These are phyloP conservation scores for Lolium multiflorum DNA, from an alignment of 176 grass and related monocot genomes.

Conservation along the genomic window DNA sequence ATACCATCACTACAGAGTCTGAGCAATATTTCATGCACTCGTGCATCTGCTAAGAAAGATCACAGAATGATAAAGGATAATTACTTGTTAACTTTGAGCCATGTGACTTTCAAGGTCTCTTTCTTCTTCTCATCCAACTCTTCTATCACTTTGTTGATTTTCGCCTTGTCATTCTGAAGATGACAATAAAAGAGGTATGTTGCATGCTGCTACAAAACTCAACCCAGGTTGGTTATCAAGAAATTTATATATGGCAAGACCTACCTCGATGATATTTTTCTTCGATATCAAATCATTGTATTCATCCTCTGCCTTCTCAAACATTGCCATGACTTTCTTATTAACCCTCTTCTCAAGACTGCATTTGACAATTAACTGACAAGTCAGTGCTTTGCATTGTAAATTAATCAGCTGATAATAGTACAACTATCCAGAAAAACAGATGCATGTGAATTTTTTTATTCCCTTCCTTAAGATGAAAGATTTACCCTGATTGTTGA, in stretches of 20 bases:
- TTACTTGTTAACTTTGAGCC: slow-evolving; percentile 99
- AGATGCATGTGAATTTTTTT: neutral
- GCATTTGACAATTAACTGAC: slow-evolving; percentile 45
- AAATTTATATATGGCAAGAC: slow-evolving; percentile 24
- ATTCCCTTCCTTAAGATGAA: slow-evolving; percentile 7
- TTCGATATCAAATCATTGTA: slow-evolving; percentile 93
- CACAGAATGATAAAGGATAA: slow-evolving; percentile 38
- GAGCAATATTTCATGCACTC: slow-evolving; percentile 25
- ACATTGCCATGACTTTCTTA: slow-evolving; percentile 99
- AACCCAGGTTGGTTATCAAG: slow-evolving; percentile 26
- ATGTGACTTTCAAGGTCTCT: slow-evolving; percentile 92
- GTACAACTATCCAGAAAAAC: slow-evolving; percentile 35
- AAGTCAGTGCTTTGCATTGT: slow-evolving; percentile 9
- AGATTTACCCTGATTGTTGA: slow-evolving; percentile 80
- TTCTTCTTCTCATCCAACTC: slow-evolving; percentile 99
- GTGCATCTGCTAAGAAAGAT: slow-evolving; percentile 33
- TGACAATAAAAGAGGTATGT: slow-evolving; percentile 22
- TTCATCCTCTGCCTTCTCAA: slow-evolving; percentile 98
- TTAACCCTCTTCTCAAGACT: slow-evolving; percentile 99
- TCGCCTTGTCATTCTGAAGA: slow-evolving; percentile 88
- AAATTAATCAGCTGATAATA: slow-evolving; percentile 31
- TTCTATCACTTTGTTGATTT: slow-evolving; percentile 94
- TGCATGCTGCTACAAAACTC: slow-evolving; percentile 10
- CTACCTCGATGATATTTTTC: slow-evolving; percentile 93
- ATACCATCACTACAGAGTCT: slow-evolving; percentile 9